Percentiles rank a stretch among this genome's conserved stretches.
Evolutionary conservation across 305 asterid species (phyloP).

Genomic region (Fraxinus paxiana): DNA sequence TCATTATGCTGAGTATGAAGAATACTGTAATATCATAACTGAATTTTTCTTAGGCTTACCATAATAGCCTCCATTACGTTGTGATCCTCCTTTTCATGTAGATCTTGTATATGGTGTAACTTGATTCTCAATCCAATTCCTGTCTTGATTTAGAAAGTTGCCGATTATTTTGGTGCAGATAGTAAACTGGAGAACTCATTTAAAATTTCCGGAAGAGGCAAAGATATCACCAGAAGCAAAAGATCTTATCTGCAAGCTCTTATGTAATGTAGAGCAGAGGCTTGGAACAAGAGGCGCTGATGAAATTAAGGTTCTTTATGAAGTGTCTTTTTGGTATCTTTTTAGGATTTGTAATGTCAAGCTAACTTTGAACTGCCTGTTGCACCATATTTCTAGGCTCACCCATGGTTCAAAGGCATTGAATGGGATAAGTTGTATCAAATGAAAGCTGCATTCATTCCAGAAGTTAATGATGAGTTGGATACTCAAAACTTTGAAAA

Average conservation of each 20-base stretch:
- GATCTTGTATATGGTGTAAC: neutral
- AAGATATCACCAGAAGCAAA: constrained; percentile 78
- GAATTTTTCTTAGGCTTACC: neutral
- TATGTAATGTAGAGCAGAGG: constrained; percentile 87
- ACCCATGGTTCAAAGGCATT: constrained; percentile 75
- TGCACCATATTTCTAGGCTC: constrained; percentile 52
- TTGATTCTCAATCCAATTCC: constrained; percentile 3
- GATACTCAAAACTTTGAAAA: constrained; percentile 94
- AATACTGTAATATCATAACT: neutral
- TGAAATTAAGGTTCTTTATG: constrained; percentile 65
- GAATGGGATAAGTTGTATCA: constrained; percentile 80
- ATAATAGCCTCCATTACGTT: neutral
- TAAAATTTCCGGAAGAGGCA: constrained; percentile 91
- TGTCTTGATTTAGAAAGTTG: constrained; percentile 2
- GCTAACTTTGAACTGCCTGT: constrained; percentile 16
- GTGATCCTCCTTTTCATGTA: neutral
- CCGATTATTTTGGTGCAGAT: constrained; percentile 48
- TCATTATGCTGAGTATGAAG: neutral
- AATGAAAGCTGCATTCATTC: constrained; percentile 89
- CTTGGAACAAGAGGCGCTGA: constrained; percentile 83
- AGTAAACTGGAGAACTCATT: constrained; percentile 84
- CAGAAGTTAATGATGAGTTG: constrained; percentile 85
- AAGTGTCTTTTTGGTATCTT: constrained; percentile 16
- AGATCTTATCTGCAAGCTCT: constrained; percentile 80
- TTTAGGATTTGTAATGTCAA: neutral